Conservation (phyloP, 352 stramenopile genomes). For the Phytophthora citrophthora region DNA sequence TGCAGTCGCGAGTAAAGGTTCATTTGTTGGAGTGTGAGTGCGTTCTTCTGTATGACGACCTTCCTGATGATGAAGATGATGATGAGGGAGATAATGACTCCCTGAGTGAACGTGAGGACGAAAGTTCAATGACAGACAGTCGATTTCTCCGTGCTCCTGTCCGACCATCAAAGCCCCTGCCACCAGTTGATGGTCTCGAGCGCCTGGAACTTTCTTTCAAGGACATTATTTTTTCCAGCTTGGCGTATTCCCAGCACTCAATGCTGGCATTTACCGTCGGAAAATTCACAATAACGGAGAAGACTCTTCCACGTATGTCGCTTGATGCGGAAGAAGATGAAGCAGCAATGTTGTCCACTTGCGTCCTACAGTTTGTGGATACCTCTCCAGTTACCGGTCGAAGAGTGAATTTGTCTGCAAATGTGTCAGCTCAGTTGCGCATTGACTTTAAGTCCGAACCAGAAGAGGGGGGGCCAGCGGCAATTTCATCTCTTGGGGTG, state of each 20-base stretch:
- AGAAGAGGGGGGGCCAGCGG: constrained; percentile 26
- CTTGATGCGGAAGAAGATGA: constrained; percentile 71
- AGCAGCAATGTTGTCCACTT: constrained; percentile 61
- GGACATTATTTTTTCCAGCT: constrained; percentile 70
- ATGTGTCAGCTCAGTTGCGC: constrained; percentile 71
- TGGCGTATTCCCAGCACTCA: constrained; percentile 66
- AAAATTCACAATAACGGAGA: constrained; percentile 72
- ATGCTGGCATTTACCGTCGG: constrained; percentile 63
- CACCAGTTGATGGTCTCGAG: constrained; percentile 69
- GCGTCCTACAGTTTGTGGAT: constrained; percentile 67
- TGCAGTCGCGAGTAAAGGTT: constrained; percentile 73
- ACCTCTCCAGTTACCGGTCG: constrained; percentile 59
- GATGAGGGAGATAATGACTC: constrained; percentile 25
- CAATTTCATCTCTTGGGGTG: constrained; percentile 55
- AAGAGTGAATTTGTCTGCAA: constrained; percentile 71
- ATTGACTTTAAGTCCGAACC: constrained; percentile 56
- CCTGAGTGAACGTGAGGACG: constrained; percentile 19
- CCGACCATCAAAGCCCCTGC: constrained; percentile 43
- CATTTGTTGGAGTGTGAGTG: constrained; percentile 80
- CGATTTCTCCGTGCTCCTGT: constrained; percentile 30
- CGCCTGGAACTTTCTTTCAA: constrained; percentile 71
- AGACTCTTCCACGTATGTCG: constrained; percentile 78
- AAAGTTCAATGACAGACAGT: constrained; percentile 27
- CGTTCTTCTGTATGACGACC: constrained; percentile 83
- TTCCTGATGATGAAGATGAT: constrained; percentile 59